These are phyloP conservation scores for Ceratocystis colombiana DNA, from an alignment of 2,329 filamentous ascomycete genomes.

Conservation along the genomic window DNA sequence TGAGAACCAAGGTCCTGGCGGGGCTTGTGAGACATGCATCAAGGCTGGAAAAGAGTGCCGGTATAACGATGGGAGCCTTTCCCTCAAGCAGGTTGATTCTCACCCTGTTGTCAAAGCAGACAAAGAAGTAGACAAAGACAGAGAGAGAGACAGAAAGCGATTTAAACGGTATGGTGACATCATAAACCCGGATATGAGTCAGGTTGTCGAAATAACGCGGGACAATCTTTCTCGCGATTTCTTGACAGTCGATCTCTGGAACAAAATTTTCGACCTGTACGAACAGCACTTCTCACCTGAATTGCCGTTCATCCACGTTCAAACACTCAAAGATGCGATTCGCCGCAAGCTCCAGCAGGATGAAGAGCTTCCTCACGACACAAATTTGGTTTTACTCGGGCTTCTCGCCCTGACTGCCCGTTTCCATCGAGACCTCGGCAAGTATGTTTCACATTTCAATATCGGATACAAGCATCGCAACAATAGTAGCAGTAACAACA, in stretches of 20 bases:
- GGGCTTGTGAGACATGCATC: slow-evolving; percentile 64
- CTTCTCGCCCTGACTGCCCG: slow-evolving; percentile 59
- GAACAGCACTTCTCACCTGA: slow-evolving; percentile 62
- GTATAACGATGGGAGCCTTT: slow-evolving; percentile 45
- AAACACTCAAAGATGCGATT: slow-evolving; percentile 42
- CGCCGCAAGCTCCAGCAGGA: slow-evolving; percentile 26
- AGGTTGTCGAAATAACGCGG: slow-evolving; percentile 37
- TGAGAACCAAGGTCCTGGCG: slow-evolving; percentile 63
- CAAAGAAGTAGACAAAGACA: slow-evolving; percentile 39
- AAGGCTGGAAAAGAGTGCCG: slow-evolving; percentile 61
- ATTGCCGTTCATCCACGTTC: slow-evolving; percentile 59
- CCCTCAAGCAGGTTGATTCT: not conserved
- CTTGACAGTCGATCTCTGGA: slow-evolving; percentile 56
- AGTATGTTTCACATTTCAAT: slow-evolving; percentile 39
- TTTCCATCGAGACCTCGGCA: slow-evolving; percentile 53
- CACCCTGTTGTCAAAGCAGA: slow-evolving; percentile 33
- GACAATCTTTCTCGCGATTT: slow-evolving; percentile 53
- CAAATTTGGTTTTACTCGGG: slow-evolving; percentile 52
- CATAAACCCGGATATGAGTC: slow-evolving; percentile 34
- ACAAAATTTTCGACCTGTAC: slow-evolving; percentile 59
- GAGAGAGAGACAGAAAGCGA: slow-evolving; percentile 42
- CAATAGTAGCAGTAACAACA: not conserved
- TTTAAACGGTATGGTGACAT: slow-evolving; percentile 38
- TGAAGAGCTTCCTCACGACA: slow-evolving; percentile 37
- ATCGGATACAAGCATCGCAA: not conserved